Base-by-base conservation (phyloP, 805 yeast species). In the Starmerella cellae region DNA sequence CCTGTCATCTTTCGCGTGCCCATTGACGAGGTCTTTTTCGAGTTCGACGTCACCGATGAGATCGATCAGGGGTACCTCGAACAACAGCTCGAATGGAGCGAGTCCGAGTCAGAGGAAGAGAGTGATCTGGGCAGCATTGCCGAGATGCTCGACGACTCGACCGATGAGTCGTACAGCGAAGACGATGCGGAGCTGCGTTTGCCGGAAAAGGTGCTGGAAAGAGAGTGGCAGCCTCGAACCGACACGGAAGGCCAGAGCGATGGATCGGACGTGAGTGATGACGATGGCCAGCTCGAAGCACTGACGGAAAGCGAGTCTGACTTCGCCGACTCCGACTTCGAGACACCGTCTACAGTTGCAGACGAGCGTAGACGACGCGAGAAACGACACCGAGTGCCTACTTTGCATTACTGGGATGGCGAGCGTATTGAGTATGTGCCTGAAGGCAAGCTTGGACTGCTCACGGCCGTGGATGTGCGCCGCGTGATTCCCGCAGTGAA, bases 401-500 rank as follows among this genome's bases (percentile, higher is more conserved):
- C 50, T 16, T 40, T 51, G 18, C 38, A 47, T 26, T 42, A 28
- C 21, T 51, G 53, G 52, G 36, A 36, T 5, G 51, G 53, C 16
- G 56, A 52, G 35, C 42, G 48, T 32, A 37, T 49, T 10, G 47
- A 41, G 36, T 52, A 52, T 39, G 39, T 37, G 21, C 27, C 30
- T 27, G 45, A 37, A 3, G 49, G 45, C n/a, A 27, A 33, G 36
- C 38, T 16, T 14, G 28, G 33, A 21, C 38, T 48, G 17, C 26
- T 42, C 18, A 51, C 54, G 3, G 55, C 54, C 19, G 43, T 45
- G 9, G 47, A 37, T 21, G 54, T 47, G 20, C 46, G 45, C 32
- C 39, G 38, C n/a, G 54, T 51, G 14, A 49, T 47, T 16, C 44
- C 44, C 20, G 47, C 44, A 13, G 35, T 21, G 26, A 39, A 39